Percentiles rank a stretch among this genome's conserved stretches.
Evolutionary conservation across 257 asterid species (phyloP).

Genomic region (Solanum raphanifolium): DNA sequence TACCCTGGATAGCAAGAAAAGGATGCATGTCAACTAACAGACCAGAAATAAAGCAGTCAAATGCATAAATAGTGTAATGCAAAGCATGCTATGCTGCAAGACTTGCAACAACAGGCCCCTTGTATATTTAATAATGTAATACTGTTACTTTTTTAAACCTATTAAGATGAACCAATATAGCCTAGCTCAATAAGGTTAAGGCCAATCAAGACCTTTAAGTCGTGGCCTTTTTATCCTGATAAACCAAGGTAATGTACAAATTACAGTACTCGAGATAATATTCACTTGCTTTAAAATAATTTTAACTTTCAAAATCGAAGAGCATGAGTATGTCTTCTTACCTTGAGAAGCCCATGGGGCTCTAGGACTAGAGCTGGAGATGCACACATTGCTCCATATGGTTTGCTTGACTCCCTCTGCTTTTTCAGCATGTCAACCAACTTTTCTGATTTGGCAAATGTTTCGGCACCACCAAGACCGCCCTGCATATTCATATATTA

Average conservation of each 20-base stretch:
- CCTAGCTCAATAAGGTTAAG: background rate
- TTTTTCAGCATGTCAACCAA: slow-evolving; percentile 65
- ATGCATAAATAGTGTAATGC: background rate
- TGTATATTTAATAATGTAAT: background rate
- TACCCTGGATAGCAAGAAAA: slow-evolving; percentile 44
- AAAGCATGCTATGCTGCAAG: background rate
- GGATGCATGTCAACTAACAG: background rate
- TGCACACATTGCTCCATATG: slow-evolving; percentile 90
- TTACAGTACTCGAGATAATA: background rate
- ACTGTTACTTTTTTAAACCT: background rate
- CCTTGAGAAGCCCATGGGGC: slow-evolving; percentile 85
- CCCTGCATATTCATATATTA: slow-evolving; percentile 35
- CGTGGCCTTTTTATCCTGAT: background rate
- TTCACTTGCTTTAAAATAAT: background rate
- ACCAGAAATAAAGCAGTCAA: background rate
- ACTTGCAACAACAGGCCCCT: background rate
- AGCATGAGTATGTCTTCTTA: slow-evolving; percentile 5
- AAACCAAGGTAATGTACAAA: background rate
- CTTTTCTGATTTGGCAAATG: slow-evolving; percentile 70
- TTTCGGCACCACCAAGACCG: slow-evolving; percentile 94
- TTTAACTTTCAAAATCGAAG: background rate
- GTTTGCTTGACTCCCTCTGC: slow-evolving; percentile 56
- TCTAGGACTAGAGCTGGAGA: slow-evolving; percentile 90
- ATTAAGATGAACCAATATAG: background rate
- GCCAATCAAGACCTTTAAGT: background rate